Evolutionary conservation across 331 rosid species (phyloP).

Genomic region (Erythrophleum ivorense): DNA sequence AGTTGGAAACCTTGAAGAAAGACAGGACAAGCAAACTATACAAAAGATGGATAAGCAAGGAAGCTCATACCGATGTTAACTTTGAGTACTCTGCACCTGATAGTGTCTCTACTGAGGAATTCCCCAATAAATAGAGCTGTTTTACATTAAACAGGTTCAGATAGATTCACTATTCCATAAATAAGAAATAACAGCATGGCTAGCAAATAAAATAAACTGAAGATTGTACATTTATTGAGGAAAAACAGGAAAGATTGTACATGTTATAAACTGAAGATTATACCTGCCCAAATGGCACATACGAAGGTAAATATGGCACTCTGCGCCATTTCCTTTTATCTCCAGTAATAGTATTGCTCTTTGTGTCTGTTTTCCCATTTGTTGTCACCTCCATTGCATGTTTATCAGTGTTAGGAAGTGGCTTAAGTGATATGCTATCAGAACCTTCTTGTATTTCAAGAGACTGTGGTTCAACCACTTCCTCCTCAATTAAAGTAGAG

Average conservation of each 20-base stretch:
- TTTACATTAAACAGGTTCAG: constrained; percentile 47
- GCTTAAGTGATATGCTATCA: constrained; percentile 94
- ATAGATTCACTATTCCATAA: constrained; percentile 31
- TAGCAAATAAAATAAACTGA: constrained; percentile 13
- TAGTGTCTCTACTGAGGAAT: constrained; percentile 77
- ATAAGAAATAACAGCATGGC: constrained; percentile 16
- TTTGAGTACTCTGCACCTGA: constrained; percentile 96
- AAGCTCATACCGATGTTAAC: constrained; percentile 93
- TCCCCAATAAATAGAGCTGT: constrained; percentile 93
- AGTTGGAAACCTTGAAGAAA: constrained; percentile 23
- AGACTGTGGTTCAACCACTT: constrained; percentile 74
- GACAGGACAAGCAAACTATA: not conserved
- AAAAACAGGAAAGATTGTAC: not conserved
- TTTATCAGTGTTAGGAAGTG: constrained; percentile 64
- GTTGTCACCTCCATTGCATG: constrained; percentile 48
- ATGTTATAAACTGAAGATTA: not conserved
- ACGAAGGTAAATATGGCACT: constrained; percentile 94
- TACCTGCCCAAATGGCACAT: constrained; percentile 98
- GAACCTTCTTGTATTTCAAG: constrained; percentile 94
- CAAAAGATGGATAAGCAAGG: constrained; percentile 51
- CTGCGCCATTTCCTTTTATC: constrained; percentile 71
- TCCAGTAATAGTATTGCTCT: constrained; percentile 46
- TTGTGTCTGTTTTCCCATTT: constrained; percentile 60
- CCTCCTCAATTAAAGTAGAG: constrained; percentile 68
- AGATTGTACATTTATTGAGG: not conserved